Evolutionary conservation across 805 yeast species (phyloP).

Genomic region (Suhomyces faveliae): DNA sequence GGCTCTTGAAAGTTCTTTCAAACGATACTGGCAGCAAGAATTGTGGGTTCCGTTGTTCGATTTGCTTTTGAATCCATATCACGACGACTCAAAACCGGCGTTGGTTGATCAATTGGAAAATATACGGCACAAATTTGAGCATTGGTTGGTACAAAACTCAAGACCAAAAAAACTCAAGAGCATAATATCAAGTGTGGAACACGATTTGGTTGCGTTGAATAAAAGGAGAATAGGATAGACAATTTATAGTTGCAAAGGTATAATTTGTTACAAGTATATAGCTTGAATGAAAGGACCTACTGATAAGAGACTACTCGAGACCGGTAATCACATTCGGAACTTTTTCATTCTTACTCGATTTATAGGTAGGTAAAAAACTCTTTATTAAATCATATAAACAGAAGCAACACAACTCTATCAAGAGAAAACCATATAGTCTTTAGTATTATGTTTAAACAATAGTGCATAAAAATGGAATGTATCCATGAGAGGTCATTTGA

Average conservation of each 20-base stretch:
- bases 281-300: too few species aligned
- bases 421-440: too few species aligned
- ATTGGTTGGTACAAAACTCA: constrained; percentile 34
- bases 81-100: constrained; percentile 33
- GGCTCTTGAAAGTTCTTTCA: constrained; percentile 47
- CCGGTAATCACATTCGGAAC: too few species aligned
- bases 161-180: constrained; percentile 23
- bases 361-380: too few species aligned
- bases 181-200: constrained; percentile 37
- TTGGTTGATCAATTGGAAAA: constrained; percentile 32
- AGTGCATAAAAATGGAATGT: too few species aligned
- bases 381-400: too few species aligned
- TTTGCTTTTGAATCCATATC: constrained; percentile 57
- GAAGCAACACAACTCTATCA: too few species aligned
- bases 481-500: too few species aligned
- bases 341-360: too few species aligned
- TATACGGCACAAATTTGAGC: constrained; percentile 40
- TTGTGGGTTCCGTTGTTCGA: constrained; percentile 71
- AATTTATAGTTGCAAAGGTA: background rate
- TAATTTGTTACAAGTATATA: background rate
- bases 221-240: constrained; percentile 10
- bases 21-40: constrained; percentile 73
- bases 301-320: too few species aligned
- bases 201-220: constrained; percentile 18
- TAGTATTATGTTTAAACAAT: too few species aligned